These are phyloP conservation scores for Ampelomyces quisqualis DNA, from an alignment of 2,329 filamentous ascomycete species.

Conservation along the genomic window DNA sequence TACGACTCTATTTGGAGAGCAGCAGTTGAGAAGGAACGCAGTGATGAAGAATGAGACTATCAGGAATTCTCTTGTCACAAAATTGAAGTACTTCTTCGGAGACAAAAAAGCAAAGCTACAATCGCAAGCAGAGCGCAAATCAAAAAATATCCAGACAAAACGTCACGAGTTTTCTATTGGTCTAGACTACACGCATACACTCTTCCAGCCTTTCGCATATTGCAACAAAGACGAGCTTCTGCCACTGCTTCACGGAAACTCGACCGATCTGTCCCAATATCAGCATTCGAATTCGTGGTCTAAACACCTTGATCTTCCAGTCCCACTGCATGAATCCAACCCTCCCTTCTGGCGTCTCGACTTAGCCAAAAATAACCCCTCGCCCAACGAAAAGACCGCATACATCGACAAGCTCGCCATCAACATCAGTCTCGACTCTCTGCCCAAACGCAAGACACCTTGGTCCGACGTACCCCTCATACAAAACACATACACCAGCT, in stretches of 20 bases:
- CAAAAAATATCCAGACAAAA: no score
- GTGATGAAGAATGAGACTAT: conserved; percentile 23
- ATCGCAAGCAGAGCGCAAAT: no score
- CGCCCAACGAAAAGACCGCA: conserved; percentile 30
- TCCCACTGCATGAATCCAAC: conserved; percentile 28
- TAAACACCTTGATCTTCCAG: conserved; percentile 44
- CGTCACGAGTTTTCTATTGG: conserved; percentile 55
- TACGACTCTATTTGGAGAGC: conserved; percentile 55
- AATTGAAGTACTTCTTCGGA: conserved; percentile 14
- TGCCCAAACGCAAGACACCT: conserved; percentile 45
- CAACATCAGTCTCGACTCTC: conserved; percentile 42
- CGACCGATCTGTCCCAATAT: conserved; percentile 41
- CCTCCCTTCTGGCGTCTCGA: conserved; percentile 38
- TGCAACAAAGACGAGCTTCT: conserved; percentile 31
- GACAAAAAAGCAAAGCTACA: conserved; percentile 41
- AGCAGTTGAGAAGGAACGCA: conserved; percentile 53
- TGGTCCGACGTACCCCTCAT: conserved; percentile 50
- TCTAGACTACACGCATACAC: conserved; percentile 53
- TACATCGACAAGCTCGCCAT: conserved; percentile 35
- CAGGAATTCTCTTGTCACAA: conserved; percentile 11
- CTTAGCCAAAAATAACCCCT: conserved; percentile 25
- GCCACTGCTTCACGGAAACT: conserved; percentile 32
- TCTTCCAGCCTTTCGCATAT: conserved; percentile 46
- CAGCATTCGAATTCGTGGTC: conserved; percentile 32
- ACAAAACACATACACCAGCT: conserved; percentile 52